Conservation (phyloP, 495 filamentous ascomycete genomes). For the Tuber umbilicatum region DNA sequence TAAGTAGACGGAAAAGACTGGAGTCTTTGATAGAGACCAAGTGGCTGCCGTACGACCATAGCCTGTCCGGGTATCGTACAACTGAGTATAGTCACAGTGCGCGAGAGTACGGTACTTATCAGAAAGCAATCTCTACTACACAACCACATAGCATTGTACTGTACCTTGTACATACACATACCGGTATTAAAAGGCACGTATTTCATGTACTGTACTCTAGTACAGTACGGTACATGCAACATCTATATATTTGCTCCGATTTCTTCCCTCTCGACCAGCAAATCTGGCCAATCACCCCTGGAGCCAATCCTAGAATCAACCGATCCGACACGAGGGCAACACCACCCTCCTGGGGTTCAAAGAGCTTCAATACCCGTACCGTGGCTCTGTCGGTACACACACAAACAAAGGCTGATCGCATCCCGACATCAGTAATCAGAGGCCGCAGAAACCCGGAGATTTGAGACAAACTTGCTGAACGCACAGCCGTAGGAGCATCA, state of each 20-base stretch:
- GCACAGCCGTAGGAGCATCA: background rate
- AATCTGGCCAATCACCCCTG: background rate
- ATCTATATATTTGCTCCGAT: background rate
- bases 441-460: background rate
- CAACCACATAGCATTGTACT: background rate
- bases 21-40: background rate
- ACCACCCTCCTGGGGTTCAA: background rate
- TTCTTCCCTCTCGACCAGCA: background rate
- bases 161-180: background rate
- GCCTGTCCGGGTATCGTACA: background rate
- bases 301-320: background rate
- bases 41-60: background rate
- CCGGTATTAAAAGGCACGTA: too few relatives aligned
- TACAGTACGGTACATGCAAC: background rate
- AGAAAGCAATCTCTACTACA: background rate
- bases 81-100: background rate
- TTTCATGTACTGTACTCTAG: too few relatives aligned
- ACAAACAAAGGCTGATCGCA: background rate
- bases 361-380: background rate
- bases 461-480: constrained; percentile 2
- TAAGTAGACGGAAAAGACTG: background rate
- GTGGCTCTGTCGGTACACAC: background rate
- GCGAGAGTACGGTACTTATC: background rate
- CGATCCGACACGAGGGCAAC: background rate
- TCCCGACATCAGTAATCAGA: background rate